Evolutionary conservation across 1,284 basidiomycete species (phyloP), one percentile per base, ranked within the genome.

Genomic region (Athelia sp.): DNA sequence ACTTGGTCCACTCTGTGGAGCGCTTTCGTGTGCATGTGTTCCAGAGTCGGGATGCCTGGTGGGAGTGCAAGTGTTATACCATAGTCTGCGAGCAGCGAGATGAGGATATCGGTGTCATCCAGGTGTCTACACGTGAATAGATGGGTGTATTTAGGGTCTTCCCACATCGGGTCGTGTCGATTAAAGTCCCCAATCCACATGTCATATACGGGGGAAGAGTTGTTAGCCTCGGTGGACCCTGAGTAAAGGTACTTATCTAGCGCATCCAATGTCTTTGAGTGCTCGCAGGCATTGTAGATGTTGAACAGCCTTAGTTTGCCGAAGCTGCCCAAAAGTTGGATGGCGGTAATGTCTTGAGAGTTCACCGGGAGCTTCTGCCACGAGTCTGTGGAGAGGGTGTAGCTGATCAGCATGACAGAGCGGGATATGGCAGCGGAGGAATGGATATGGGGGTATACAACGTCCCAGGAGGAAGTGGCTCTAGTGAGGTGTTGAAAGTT

Each of bases 111-210:
- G 26, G 63, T 60, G 0, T 40, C 47, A 2, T 50, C 43, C 1
- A 62, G 46, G 15, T 52, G 47, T 11, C 15, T 13, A 0, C 18
- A 6, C 0, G 59, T 62, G 50, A 64, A 59, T 2, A 64, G 56
- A 23, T 66, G 64, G 0, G 42, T n/a, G 48, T 69, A 64, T 11
- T 23, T 0, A 29, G 45, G 31, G 1, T 52, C 45, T 9, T 70
- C 67, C 68, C 68, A 71, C 0, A 56, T 11, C 0, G 63, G 62
- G 55, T 68, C 62, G 50, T 71, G 68, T 0, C 62, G 53, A 52
- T 71, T 71, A 59, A 70, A 70, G 56, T 70, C 68, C 0, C 67
- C 69, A 0, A 61, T 50, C 58, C 58, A 62, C 14, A 66, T 31
- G 1, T 62, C 6, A 34, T 57, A 49, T 11, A 42, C 26, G 15